A percentile compares a stretch with the other conserved stretches of the same genome.
These are phyloP conservation scores for Flaveria linearis DNA, from an alignment of 129 eudicot genomes.

Conservation along the genomic window DNA sequence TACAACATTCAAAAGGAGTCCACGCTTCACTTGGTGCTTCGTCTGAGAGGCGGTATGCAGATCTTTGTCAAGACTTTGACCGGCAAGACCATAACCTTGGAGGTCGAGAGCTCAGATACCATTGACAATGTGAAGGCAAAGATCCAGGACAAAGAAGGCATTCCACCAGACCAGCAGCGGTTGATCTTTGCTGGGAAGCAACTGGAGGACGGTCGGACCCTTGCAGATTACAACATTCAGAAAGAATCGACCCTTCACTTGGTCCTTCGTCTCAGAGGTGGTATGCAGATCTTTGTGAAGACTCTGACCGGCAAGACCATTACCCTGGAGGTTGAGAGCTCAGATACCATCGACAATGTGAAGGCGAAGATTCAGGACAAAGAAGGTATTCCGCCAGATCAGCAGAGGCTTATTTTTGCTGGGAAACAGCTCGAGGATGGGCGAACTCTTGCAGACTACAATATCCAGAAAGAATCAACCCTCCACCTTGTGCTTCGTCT, in stretches of 20 bases:
- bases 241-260: slow-evolving; percentile 16
- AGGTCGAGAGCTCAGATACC: slow-evolving; percentile 8
- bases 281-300: slow-evolving; percentile 10
- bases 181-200: background rate
- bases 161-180: slow-evolving; percentile 1
- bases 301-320: background rate
- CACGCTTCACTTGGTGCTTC: slow-evolving; percentile 18
- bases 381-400: background rate
- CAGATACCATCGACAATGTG: background rate
- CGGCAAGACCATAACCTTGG: slow-evolving; percentile 12
- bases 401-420: background rate
- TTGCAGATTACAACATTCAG: slow-evolving; percentile 10
- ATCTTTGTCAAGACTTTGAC: background rate
- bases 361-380: background rate
- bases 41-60: slow-evolving; percentile 5
- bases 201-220: slow-evolving; percentile 14
- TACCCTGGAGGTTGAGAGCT: background rate
- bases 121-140: background rate
- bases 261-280: slow-evolving; percentile 27
- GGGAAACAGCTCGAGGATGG: background rate
- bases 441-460: slow-evolving; percentile 3
- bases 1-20: slow-evolving; percentile 26
- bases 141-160: background rate
- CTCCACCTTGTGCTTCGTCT: slow-evolving; percentile 7
- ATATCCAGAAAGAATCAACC: background rate